Evolutionary conservation across 352 stramenopile species (phyloP).

Genomic region (Discostella stelligera): DNA sequence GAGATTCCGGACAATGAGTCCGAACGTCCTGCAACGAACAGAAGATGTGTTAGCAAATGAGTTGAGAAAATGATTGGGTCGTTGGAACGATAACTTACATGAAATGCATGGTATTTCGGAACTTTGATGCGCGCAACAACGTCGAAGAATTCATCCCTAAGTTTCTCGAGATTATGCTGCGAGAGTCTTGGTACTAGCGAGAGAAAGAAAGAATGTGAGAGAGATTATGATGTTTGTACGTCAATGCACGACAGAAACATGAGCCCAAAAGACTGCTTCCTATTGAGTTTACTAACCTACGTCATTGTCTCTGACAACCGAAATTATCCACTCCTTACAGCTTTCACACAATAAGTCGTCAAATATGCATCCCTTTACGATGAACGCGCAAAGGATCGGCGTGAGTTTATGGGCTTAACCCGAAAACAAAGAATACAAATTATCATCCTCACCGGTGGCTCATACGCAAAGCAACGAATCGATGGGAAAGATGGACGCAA

Average conservation of each 20-base stretch:
- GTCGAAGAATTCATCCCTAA: too few relatives aligned
- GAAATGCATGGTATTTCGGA: constrained; percentile 28
- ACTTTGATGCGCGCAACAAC: constrained; percentile 1
- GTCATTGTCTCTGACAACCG: not conserved
- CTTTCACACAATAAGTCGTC: not conserved
- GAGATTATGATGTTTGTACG: too few relatives aligned
- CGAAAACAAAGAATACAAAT: not conserved
- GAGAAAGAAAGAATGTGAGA: not conserved
- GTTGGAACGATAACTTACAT: not conserved
- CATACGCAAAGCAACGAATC: constrained; percentile 23
- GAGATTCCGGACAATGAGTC: constrained; percentile 13
- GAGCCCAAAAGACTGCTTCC: not conserved
- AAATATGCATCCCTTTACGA: not conserved
- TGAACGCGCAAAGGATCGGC: not conserved
- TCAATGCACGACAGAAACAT: not conserved
- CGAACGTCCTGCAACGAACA: constrained; percentile 1
- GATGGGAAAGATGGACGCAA: constrained; percentile 57
- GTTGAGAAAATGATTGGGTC: not conserved
- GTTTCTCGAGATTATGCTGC: too few relatives aligned
- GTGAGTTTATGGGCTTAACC: not conserved
- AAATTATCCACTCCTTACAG: not conserved
- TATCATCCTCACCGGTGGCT: constrained; percentile 54
- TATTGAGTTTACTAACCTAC: not conserved
- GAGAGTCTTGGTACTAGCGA: not conserved
- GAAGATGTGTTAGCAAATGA: not conserved